A percentile compares a stretch with the other conserved stretches of the same genome.
Conservation (phyloP, 805 yeast species). For the Kazachstania taianensis region DNA sequence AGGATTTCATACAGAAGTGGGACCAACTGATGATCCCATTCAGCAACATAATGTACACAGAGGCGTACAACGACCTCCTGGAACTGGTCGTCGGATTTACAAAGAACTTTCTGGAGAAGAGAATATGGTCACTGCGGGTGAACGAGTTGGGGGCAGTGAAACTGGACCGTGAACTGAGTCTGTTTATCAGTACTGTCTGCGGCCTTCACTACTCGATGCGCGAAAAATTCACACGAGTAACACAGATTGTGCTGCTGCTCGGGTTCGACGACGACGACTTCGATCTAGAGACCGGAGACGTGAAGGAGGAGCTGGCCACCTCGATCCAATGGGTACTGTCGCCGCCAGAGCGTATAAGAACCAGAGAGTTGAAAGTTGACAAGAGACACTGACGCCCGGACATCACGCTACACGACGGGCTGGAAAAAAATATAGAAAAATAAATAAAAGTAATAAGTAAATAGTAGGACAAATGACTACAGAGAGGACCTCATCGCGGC, state of each 20-base stretch:
- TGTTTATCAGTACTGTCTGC: slow-evolving; percentile 64
- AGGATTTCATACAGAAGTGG: slow-evolving; percentile 58
- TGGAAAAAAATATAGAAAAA: slow-evolving; percentile 2
- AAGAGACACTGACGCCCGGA: slow-evolving; percentile 11
- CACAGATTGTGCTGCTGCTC: slow-evolving; percentile 72
- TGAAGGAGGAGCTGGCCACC: slow-evolving; percentile 34
- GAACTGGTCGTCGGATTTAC: slow-evolving; percentile 43
- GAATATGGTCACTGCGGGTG: slow-evolving; percentile 56
- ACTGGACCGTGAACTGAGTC: slow-evolving; percentile 71
- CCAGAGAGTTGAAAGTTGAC: slow-evolving; percentile 46
- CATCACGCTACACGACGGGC: background rate
- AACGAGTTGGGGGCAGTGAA: slow-evolving; percentile 78
- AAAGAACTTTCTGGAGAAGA: slow-evolving; percentile 51
- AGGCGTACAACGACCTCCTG: slow-evolving; percentile 40
- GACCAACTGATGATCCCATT: slow-evolving; percentile 54
- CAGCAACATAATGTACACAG: slow-evolving; percentile 43
- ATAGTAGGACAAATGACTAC: background rate
- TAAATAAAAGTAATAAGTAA: slow-evolving; percentile 3
- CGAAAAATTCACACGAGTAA: slow-evolving; percentile 67
- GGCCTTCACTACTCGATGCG: slow-evolving; percentile 63
- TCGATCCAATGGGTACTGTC: slow-evolving; percentile 62
- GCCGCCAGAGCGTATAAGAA: slow-evolving; percentile 59
- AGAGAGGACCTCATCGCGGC: too few relatives aligned
- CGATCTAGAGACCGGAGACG: slow-evolving; percentile 22
- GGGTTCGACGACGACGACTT: slow-evolving; percentile 68